Evolutionary conservation across 225 moss, liverwort and hornwort genomes (phyloP).

Genomic region (Thuidium tamariscinum): DNA sequence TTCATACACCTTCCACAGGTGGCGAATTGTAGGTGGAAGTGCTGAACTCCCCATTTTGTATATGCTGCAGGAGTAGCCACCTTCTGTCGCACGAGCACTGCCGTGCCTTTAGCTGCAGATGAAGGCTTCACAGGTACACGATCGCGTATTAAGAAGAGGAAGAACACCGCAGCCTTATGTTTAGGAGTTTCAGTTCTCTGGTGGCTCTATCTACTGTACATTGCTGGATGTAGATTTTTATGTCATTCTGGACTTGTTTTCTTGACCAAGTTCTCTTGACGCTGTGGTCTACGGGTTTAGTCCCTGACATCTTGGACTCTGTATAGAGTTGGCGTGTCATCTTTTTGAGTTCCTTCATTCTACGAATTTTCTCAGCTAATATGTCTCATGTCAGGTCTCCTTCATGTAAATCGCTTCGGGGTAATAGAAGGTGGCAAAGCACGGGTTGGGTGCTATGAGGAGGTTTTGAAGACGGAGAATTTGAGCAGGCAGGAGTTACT

Average conservation of each 20-base stretch:
- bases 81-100: constrained; percentile 60
- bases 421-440: constrained; percentile 51
- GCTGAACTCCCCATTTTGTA: not conserved
- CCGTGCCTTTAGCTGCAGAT: constrained; percentile 80
- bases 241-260: not conserved
- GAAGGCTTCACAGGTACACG: constrained; percentile 78
- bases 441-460: constrained; percentile 89
- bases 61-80: constrained; percentile 83
- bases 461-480: constrained; percentile 50
- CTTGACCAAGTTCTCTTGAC: not conserved
- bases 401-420: constrained; percentile 57
- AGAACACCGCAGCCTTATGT: not conserved
- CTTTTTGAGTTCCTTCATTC: not conserved
- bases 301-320: not conserved
- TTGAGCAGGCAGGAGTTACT: constrained; percentile 68
- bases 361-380: not conserved
- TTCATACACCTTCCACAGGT: not conserved
- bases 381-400: constrained; percentile 41
- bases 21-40: not conserved
- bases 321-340: not conserved
- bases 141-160: not conserved
- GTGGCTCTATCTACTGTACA: not conserved
- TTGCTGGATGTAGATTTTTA: not conserved
- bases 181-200: not conserved
- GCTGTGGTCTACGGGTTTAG: not conserved